Conservation (phyloP, 2,329 filamentous ascomycete species). For the Byssothecium circinans region DNA sequence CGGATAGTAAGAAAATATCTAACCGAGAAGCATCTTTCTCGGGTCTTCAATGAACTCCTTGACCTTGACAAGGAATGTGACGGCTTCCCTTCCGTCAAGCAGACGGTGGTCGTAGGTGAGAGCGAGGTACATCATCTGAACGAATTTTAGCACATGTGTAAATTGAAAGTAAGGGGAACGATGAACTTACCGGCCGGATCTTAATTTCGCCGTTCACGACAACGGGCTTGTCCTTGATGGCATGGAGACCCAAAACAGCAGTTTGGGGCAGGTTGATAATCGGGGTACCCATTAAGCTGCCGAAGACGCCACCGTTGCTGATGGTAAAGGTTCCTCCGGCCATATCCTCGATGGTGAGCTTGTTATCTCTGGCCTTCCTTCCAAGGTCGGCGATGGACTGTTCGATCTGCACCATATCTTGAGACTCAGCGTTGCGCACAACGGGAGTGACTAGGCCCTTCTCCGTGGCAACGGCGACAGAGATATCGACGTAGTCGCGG, state of each 20-base stretch:
- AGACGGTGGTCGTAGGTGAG: conserved; percentile 97
- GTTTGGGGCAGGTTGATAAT: conserved; percentile 98
- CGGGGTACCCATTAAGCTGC: conserved; percentile 94
- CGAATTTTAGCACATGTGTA: conserved; percentile 9
- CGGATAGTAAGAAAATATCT: conserved; percentile 3
- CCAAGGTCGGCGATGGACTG: conserved; percentile 89
- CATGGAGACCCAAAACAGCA: conserved; percentile 87
- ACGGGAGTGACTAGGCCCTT: conserved; percentile 97
- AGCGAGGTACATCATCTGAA: conserved; percentile 96
- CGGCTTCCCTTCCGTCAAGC: conserved; percentile 90
- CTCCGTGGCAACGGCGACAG: conserved; percentile 93
- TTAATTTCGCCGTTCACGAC: conserved; percentile 92
- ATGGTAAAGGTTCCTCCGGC: conserved; percentile 98
- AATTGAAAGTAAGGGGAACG: not conserved
- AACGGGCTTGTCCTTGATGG: conserved; percentile 92
- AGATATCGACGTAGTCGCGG: conserved; percentile 96
- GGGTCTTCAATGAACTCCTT: conserved; percentile 99
- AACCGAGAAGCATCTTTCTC: conserved; percentile 75
- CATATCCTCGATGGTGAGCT: conserved; percentile 99
- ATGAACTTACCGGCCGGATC: conserved; percentile 69
- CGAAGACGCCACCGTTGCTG: conserved; percentile 95
- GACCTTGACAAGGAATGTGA: conserved; percentile 93
- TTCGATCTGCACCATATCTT: conserved; percentile 90
- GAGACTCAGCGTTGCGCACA: conserved; percentile 85
- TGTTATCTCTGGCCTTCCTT: conserved; percentile 95